Evolutionary conservation across 225 moss, liverwort and hornwort species (phyloP).

Genomic region (Sphagnum tenellum): DNA sequence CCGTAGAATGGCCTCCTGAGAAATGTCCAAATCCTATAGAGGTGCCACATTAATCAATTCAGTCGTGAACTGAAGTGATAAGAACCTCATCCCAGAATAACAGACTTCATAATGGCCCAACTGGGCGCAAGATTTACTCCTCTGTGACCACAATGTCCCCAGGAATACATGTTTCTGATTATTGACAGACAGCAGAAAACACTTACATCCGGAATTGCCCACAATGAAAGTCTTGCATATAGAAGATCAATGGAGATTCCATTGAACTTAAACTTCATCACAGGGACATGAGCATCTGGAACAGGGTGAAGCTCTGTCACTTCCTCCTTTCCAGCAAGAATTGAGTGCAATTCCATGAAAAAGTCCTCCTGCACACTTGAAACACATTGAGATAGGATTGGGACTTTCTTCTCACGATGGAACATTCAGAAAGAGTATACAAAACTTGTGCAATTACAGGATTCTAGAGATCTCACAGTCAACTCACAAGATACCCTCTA

Average conservation of each 20-base stretch:
- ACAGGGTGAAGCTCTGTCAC: conserved; percentile 96
- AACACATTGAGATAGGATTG: not conserved
- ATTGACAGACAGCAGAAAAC: not conserved
- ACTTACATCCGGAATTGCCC: conserved; percentile 84
- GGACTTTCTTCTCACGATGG: not conserved
- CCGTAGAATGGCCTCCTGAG: conserved; percentile 77
- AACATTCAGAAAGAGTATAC: not conserved
- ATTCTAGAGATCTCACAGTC: not conserved
- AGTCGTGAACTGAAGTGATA: not conserved
- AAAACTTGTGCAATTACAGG: not conserved
- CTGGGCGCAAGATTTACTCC: not conserved
- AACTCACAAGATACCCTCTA: not conserved
- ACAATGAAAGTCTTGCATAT: conserved; percentile 75
- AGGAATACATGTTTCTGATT: not conserved
- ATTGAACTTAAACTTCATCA: conserved; percentile 90
- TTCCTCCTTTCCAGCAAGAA: conserved; percentile 54
- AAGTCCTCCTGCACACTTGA: conserved; percentile 50
- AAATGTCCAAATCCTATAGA: conserved; percentile 75
- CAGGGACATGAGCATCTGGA: conserved; percentile 94
- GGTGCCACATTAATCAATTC: not conserved
- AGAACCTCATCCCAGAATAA: no score
- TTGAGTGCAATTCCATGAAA: conserved; percentile 63
- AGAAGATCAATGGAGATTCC: conserved; percentile 88
- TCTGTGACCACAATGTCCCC: not conserved
- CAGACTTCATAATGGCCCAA: not conserved